Evolutionary conservation across 495 filamentous ascomycete genomes (phyloP).

Genomic region (Annulohypoxylon maeteangense): DNA sequence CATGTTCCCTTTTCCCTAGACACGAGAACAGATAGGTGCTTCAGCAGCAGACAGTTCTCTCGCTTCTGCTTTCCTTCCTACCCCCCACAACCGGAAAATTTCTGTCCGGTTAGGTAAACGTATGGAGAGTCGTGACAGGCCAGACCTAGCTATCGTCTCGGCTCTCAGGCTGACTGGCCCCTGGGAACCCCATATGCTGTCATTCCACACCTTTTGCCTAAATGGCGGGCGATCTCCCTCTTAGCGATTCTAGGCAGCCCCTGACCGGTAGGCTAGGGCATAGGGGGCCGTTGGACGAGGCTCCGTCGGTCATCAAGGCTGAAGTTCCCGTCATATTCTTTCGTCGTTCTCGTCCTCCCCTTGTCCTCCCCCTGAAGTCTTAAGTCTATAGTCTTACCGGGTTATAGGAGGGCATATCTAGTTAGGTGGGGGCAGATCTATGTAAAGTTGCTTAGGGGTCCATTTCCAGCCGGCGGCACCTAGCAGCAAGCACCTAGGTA

Average conservation of each 20-base stretch:
- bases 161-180: conserved; percentile 36
- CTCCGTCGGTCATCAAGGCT: conserved; percentile 38
- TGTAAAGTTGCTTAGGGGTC: conserved; percentile 22
- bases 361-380: not conserved
- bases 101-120: conserved; percentile 33
- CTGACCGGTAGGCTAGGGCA: conserved; percentile 24
- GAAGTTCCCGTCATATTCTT: conserved; percentile 27
- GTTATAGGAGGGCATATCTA: conserved; percentile 19
- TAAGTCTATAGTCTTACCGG: not conserved
- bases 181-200: conserved; percentile 33
- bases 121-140: conserved; percentile 25
- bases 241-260: conserved; percentile 39
- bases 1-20: conserved; percentile 15
- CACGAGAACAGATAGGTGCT: conserved; percentile 13
- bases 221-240: conserved; percentile 41
- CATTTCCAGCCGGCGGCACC: conserved; percentile 29
- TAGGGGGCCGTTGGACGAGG: conserved; percentile 27
- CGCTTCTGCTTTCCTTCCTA: not conserved
- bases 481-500: conserved; percentile 16
- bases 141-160: conserved; percentile 39
- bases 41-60: conserved; percentile 1
- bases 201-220: conserved; percentile 48
- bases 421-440: conserved; percentile 16
- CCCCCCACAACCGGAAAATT: conserved; percentile 34
- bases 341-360: not conserved